Conservation (phyloP, 1,284 basidiomycete genomes). For the Ceratobasidium papillatum region DNA sequence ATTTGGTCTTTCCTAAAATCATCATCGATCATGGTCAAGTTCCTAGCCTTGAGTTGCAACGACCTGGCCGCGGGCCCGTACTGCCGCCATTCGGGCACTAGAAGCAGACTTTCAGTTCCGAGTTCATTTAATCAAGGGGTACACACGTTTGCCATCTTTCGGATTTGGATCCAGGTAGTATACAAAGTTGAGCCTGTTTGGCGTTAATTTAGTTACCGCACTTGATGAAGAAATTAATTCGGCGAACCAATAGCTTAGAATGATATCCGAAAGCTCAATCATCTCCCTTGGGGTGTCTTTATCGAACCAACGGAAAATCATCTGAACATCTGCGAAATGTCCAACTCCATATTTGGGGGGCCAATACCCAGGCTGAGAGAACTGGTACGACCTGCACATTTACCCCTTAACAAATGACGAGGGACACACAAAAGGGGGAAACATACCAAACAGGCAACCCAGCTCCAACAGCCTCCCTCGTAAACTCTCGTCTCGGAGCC, state of each 20-base stretch:
- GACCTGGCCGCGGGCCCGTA: constrained; percentile 8
- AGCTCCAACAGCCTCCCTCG: constrained; percentile 22
- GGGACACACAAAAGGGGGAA: neutral
- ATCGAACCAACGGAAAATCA: constrained; percentile 38
- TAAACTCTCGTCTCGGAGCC: constrained; percentile 38
- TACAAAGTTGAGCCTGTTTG: constrained; percentile 26
- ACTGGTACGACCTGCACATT: constrained; percentile 30
- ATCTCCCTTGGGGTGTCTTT: constrained; percentile 54
- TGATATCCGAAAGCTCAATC: constrained; percentile 77
- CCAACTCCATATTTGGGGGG: constrained; percentile 29
- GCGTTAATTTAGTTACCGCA: neutral
- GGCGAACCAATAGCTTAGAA: constrained; percentile 90
- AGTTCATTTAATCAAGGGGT: neutral
- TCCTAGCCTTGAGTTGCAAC: constrained; percentile 21
- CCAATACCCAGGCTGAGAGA: constrained; percentile 36
- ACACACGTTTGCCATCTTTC: neutral
- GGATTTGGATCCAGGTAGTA: constrained; percentile 25
- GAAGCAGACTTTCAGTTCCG: neutral
- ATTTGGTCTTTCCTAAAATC: constrained; percentile 21
- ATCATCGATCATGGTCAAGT: constrained; percentile 19
- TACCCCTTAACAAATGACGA: neutral
- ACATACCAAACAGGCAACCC: constrained; percentile 32
- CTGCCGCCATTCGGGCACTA: constrained; percentile 26
- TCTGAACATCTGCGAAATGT: constrained; percentile 32
- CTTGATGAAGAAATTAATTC: constrained; percentile 68